Evolutionary conservation across 495 filamentous ascomycete species (phyloP), one percentile per base, ranked within the genome.

Genomic region (Trichoderma virens): DNA sequence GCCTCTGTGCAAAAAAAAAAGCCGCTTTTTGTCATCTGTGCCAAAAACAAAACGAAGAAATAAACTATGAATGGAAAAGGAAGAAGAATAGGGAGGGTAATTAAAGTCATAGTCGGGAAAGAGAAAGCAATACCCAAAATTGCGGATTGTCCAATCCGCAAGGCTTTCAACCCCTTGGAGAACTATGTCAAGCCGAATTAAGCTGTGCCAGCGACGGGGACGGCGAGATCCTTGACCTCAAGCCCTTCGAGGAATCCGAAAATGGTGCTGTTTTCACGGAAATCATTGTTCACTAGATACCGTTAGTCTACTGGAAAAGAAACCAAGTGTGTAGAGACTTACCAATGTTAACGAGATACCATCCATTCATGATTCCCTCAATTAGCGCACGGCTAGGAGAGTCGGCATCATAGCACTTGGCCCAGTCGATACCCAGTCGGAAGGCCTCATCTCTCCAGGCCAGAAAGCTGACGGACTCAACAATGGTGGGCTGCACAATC

Each of bases 371-470:
- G 56, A 97, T 79, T 61, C 82, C 79, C 66, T 91, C 82, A 66
- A 99, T 89, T 62, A 98, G 73, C 67, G 88, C 82, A 41, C 95
- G 87, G 67, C 89, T 94, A n/a, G 91, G 87, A 68, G 83, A 93
- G 23, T 76, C 78, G 63, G 88, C 81, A 47, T 90, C 84, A 70
- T 97, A 88, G 70, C 95, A 98, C 67, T 90, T 89, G 27, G 91
- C 88, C 95, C 95, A 99, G 70, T 98, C 93, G 62, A 88, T 81
- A 56, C 95, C 95, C 27, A 99, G 84, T 64, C 88, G 86, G 77
- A 88, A 99, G 18, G 96, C 96, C 73, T 99, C 95, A 67, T 99
- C 95, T 79, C 96, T 96, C 95, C 95, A 99, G 30, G 95, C 95
- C 62, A 99, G 75, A 84, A 99, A 99, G 76, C 90, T 94, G 75